Evolutionary conservation across 805 yeast genomes (phyloP).

Genomic region (Ogataea philodendri): DNA sequence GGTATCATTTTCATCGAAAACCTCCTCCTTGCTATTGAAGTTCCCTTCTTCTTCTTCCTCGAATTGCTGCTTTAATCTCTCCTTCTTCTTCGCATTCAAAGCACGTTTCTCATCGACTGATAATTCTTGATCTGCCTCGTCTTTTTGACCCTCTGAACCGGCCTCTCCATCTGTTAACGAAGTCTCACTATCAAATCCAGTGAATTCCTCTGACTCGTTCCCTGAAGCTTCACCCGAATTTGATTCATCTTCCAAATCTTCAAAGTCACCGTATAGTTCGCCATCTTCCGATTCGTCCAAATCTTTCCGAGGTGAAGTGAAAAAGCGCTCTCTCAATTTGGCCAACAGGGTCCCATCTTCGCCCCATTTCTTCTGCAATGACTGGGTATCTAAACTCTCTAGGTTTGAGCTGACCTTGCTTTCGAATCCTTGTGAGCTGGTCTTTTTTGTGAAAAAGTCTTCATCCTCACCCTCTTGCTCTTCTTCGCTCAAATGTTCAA

Average conservation of each 20-base stretch:
- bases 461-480: constrained; percentile 48
- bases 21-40: constrained; percentile 70
- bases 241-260: constrained; percentile 31
- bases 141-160: constrained; percentile 42
- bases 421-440: constrained; percentile 1
- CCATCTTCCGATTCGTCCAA: constrained; percentile 36
- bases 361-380: constrained; percentile 45
- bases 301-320: constrained; percentile 50
- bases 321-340: constrained; percentile 46
- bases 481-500: constrained; percentile 34
- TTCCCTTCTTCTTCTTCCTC: constrained; percentile 82
- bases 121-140: constrained; percentile 32
- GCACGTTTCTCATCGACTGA: constrained; percentile 75
- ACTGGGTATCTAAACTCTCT: constrained; percentile 36
- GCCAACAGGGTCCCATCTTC: constrained; percentile 38
- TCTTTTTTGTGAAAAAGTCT: constrained; percentile 56
- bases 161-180: constrained; percentile 39
- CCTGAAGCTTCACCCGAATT: constrained; percentile 31
- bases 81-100: constrained; percentile 84
- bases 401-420: constrained; percentile 24
- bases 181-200: constrained; percentile 52
- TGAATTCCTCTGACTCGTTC: constrained; percentile 45
- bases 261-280: constrained; percentile 48
- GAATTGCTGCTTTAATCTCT: constrained; percentile 81
- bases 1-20: constrained; percentile 75